Evolutionary conservation across 192 early-diverging fungal species (phyloP).

Genomic region (Backusella morwellensis): DNA sequence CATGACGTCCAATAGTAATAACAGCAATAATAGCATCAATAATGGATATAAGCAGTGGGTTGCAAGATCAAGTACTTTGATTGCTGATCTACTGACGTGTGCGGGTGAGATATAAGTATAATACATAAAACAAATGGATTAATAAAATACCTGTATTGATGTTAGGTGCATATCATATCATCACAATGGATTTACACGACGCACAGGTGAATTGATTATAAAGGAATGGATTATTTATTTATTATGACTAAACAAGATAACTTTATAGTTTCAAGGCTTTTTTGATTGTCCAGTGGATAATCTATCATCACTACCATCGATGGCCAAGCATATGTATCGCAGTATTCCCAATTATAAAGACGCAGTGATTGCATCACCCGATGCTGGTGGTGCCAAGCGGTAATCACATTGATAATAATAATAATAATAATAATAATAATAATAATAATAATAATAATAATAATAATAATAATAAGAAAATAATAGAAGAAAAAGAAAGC

Average conservation of each 20-base stretch:
- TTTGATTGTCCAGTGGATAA: conserved; percentile 91
- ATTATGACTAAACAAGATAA: too few relatives aligned
- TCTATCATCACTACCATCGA: conserved; percentile 83
- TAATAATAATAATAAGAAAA: too few relatives aligned
- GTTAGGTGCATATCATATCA: conserved; percentile 85
- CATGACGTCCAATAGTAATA: too few relatives aligned
- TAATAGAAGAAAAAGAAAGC: too few relatives aligned
- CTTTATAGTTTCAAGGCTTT: too few relatives aligned
- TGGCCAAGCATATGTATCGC: conserved; percentile 85
- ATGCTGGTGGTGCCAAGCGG: conserved; percentile 97
- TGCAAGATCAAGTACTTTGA: conserved; percentile 82
- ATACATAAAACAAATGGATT: too few relatives aligned
- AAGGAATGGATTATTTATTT: too few relatives aligned
- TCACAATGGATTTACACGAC: conserved; percentile 97
- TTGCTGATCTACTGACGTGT: conserved; percentile 82
- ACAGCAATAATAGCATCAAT: background rate
- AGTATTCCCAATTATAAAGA: conserved; percentile 82
- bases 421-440: too few relatives aligned
- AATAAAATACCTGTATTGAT: background rate
- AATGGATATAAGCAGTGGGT: conserved; percentile 82
- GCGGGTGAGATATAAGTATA: conserved; percentile 57
- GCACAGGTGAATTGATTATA: conserved; percentile 53
- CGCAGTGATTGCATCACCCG: conserved; percentile 92
- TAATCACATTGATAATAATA: too few relatives aligned
- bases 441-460: too few relatives aligned